A percentile compares a stretch with the other conserved stretches of the same genome.
phyloP scores from a whole-genome alignment of 1,139 yeast species.

The Saccharomyces uvarum region DNA sequence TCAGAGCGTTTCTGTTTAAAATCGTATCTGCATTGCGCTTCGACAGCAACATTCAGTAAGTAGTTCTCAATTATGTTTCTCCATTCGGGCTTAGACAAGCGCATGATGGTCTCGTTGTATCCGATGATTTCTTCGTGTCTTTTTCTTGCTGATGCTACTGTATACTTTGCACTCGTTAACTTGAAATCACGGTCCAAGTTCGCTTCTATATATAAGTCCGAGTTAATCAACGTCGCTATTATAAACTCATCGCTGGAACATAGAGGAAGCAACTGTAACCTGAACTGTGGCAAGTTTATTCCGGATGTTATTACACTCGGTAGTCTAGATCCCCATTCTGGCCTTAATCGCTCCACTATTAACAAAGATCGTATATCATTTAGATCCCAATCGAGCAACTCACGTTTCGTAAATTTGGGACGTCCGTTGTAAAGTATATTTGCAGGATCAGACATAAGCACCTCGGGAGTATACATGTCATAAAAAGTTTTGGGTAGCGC shows the following conservation, averaged over 20 bases:
- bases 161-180: slow-evolving; percentile 50
- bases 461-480: slow-evolving; percentile 50
- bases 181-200: slow-evolving; percentile 45
- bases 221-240: slow-evolving; percentile 41
- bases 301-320: slow-evolving; percentile 36
- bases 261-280: slow-evolving; percentile 44
- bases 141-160: slow-evolving; percentile 48
- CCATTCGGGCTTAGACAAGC: slow-evolving; percentile 49
- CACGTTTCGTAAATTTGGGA: slow-evolving; percentile 53
- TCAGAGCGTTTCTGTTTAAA: slow-evolving; percentile 44
- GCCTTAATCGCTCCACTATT: slow-evolving; percentile 41
- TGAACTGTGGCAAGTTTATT: slow-evolving; percentile 23
- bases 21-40: slow-evolving; percentile 58
- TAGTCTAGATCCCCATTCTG: slow-evolving; percentile 46
- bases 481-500: slow-evolving; percentile 44
- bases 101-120: slow-evolving; percentile 24
- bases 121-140: slow-evolving; percentile 36
- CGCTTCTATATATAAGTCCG: slow-evolving; percentile 55
- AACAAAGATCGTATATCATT: slow-evolving; percentile 58
- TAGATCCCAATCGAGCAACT: slow-evolving; percentile 54
- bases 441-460: slow-evolving; percentile 34
- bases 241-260: slow-evolving; percentile 43
- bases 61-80: slow-evolving; percentile 61
- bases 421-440: slow-evolving; percentile 43
- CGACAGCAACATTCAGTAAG: slow-evolving; percentile 55